Percentiles rank a stretch among this genome's conserved stretches.
These are phyloP conservation scores for Trichosporon ovoides DNA, from an alignment of 1,284 basidiomycete species.

Conservation along the genomic window DNA sequence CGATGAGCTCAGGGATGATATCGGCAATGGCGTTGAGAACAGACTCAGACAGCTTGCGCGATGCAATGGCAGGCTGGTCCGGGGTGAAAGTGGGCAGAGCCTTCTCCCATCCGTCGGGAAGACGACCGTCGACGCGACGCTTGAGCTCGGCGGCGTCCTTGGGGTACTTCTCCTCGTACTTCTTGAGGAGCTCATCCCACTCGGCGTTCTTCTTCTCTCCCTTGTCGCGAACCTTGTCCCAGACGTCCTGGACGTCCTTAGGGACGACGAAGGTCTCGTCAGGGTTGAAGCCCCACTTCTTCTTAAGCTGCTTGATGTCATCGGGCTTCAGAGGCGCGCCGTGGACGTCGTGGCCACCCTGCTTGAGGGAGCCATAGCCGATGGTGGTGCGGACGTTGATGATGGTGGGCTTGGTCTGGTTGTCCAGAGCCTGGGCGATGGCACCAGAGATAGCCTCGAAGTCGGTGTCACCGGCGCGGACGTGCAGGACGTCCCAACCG, in stretches of 20 bases:
- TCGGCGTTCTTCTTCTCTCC: slow-evolving; percentile 69
- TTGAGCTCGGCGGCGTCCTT: slow-evolving; percentile 77
- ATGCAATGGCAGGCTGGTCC: slow-evolving; percentile 75
- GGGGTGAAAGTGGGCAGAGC: slow-evolving; percentile 69
- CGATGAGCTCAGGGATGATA: slow-evolving; percentile 73
- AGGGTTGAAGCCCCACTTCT: slow-evolving; percentile 76
- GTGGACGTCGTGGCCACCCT: slow-evolving; percentile 90
- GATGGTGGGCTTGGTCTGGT: slow-evolving; percentile 77
- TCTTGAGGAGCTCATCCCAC: slow-evolving; percentile 68
- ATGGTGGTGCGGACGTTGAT: slow-evolving; percentile 85
- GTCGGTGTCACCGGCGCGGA: slow-evolving; percentile 80
- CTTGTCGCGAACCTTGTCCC: slow-evolving; percentile 61
- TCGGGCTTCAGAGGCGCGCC: slow-evolving; percentile 88
- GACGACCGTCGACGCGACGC: slow-evolving; percentile 74
- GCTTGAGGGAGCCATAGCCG: slow-evolving; percentile 84
- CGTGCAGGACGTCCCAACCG: slow-evolving; percentile 87
- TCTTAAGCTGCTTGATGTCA: slow-evolving; percentile 78
- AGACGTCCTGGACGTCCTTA: slow-evolving; percentile 65
- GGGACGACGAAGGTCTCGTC: slow-evolving; percentile 76
- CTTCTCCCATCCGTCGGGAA: slow-evolving; percentile 83
- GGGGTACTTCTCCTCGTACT: slow-evolving; percentile 74
- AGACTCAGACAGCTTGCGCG: slow-evolving; percentile 88
- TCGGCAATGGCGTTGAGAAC: slow-evolving; percentile 72
- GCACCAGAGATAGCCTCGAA: slow-evolving; percentile 72
- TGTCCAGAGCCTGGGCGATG: slow-evolving; percentile 68